Evolutionary conservation across 2,329 filamentous ascomycete species (phyloP), one percentile per base, ranked within the genome.

Genomic region (Leptographium procerum): DNA sequence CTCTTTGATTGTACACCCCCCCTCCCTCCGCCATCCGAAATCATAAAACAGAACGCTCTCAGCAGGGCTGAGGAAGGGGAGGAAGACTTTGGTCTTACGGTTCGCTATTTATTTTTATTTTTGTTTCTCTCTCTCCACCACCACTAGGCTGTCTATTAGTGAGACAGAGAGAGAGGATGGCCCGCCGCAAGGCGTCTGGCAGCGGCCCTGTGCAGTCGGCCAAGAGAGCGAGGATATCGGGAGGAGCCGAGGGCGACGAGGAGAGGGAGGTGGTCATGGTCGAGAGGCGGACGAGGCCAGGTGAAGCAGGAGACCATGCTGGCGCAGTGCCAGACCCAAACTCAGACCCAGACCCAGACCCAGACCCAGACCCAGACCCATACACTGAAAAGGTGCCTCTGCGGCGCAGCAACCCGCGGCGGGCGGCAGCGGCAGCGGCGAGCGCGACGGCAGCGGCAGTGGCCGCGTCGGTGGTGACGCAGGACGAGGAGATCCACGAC

Each of bases 401-500:
- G 3, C 24, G 36, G 22, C 56, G 56, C 16, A 34, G 56, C 24
- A 47, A 45, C 19, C 43, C 34, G 13, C 56, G 58, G 8, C 48
- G 59, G 4, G 52, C 53, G 1, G 58, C 55, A 3, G 58, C 58
- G 4, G 50, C 56, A 2, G 59, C 56, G 19, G 59, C 59, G 11
- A 28, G n/a, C n/a, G n/a, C 40, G 14, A 51, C 59, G 55, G 51
- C 48, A 2, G 48, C 36, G 2, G 40, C 51, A 5, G 59, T 59
- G 33, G 57, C 52, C 8, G 60, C 59, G 3, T n/a, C 48, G 40
- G 50, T 45, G 2, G 60, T 61, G 8, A 60, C 62, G 9, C 14
- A 43, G 7, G 43, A 10, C 47, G 66, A 52, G 55, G 62, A 29
- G 61, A 64, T 58, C 55, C 63, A 50, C 57, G 68, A 59, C 64